Conservation (phyloP, 495 filamentous ascomycete species). For the Neurospora discreta region DNA sequence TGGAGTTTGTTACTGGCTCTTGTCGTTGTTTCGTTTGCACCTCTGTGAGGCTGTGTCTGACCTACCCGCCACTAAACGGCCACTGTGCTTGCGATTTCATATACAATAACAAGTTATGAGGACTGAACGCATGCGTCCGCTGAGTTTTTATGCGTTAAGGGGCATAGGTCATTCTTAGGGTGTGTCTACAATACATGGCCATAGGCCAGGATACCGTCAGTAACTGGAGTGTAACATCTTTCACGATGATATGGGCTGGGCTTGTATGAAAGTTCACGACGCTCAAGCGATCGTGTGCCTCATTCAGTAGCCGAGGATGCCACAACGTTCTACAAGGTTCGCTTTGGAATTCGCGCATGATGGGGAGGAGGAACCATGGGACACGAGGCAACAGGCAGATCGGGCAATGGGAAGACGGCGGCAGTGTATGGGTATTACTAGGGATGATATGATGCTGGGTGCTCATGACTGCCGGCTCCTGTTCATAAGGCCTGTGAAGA, state of each 20-base stretch:
- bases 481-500: constrained; percentile 40
- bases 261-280: neutral
- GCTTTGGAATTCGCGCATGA: neutral
- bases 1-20: neutral
- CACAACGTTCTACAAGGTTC: neutral
- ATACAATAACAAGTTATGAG: too few relatives aligned
- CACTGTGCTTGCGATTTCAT: neutral
- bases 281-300: neutral
- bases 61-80: neutral
- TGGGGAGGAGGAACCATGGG: neutral
- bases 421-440: neutral
- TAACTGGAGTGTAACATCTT: neutral
- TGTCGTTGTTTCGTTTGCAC: neutral
- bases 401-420: neutral
- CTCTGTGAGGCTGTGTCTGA: neutral
- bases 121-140: neutral
- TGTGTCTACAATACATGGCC: neutral
- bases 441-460: neutral
- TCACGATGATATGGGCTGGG: neutral
- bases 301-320: neutral
- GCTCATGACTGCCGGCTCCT: constrained; percentile 5
- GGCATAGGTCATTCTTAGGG: neutral
- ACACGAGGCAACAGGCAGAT: neutral
- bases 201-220: neutral
- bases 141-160: neutral